Evolutionary conservation across 1,284 basidiomycete genomes (phyloP), one percentile per base, ranked within the genome.

Genomic region (Ceratobasidium sp.): DNA sequence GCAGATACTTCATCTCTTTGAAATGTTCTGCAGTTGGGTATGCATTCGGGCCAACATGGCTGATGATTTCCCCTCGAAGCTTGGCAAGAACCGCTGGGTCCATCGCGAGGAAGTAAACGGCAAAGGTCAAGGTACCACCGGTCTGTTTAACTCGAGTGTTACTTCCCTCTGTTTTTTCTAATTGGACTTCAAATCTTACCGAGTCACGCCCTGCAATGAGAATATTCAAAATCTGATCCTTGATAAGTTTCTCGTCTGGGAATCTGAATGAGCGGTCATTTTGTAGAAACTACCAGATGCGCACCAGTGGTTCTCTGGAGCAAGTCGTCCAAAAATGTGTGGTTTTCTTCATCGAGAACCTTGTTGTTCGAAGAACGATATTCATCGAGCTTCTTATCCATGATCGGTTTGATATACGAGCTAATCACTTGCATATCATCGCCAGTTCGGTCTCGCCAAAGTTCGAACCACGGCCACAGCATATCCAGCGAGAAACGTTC

Each of bases 401-500:
- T 90, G 3, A 93, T 85, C 1, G 91, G 91, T 78, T 91, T 89
- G 9, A 93, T 80, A 88, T 89, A 93, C 38, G 84, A 83, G 74
- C 86, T 85, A 78, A 93, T 91, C 3, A 88, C 86, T 44, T 87
- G 83, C 23, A 87, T 86, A 73, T 91, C 87, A 9, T 86, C 85
- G 65, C 84, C 81, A 26, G 89, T 90, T 81, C 88, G 89, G 82
- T 93, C 92, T 23, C 87, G 85, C 80, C 89, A 88, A 3, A 93
- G 80, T 82, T 94, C 93, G 57, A 90, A 88, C 15, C 92, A 80
- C 0, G 92, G 91, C 93, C 93, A 94, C 12, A 73, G 17, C 61
- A 90, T 86, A 20, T 42, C 38, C 10, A 68, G 20, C 13, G 92
- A 91, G 0, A 85, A 88, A 28, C 92, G 86, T 15, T 82, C 82